Percentiles rank a stretch among this genome's conserved stretches.
Conservation (phyloP, 495 filamentous ascomycete species). For the Tetracladium setigerum region DNA sequence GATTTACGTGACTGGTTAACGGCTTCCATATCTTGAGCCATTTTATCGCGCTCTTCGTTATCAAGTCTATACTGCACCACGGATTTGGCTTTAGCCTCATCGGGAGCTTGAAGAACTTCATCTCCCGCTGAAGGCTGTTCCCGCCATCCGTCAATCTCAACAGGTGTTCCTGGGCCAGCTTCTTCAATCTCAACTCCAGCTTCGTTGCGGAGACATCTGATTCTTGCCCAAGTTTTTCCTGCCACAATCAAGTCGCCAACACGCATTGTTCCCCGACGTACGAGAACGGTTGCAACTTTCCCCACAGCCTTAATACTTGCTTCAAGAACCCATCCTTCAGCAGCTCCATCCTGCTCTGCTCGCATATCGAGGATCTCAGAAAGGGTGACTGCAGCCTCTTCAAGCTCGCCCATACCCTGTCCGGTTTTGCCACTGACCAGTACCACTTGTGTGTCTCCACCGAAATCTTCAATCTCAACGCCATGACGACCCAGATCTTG, state of each 20-base stretch:
- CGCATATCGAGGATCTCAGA: constrained; percentile 87
- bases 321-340: constrained; percentile 93
- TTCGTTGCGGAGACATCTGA: constrained; percentile 79
- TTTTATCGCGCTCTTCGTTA: constrained; percentile 45
- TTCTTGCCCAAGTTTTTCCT: constrained; percentile 74
- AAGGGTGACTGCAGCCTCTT: constrained; percentile 77
- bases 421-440: constrained; percentile 90
- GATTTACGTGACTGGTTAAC: constrained; percentile 65
- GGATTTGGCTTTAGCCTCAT: constrained; percentile 70
- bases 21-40: constrained; percentile 63
- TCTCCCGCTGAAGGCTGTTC: constrained; percentile 87
- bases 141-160: constrained; percentile 91
- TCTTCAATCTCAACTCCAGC: constrained; percentile 62
- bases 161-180: constrained; percentile 81
- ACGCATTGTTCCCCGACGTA: constrained; percentile 78
- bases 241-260: constrained; percentile 82
- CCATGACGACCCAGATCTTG: constrained; percentile 77
- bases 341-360: constrained; percentile 65
- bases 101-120: constrained; percentile 71
- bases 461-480: constrained; percentile 89
- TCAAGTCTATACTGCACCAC: constrained; percentile 74
- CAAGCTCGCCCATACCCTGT: constrained; percentile 82
- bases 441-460: constrained; percentile 90
- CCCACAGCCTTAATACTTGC: constrained; percentile 83
- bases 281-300: constrained; percentile 80